Evolutionary conservation across 257 asterid genomes (phyloP).

Genomic region (Prunella vulgaris): DNA sequence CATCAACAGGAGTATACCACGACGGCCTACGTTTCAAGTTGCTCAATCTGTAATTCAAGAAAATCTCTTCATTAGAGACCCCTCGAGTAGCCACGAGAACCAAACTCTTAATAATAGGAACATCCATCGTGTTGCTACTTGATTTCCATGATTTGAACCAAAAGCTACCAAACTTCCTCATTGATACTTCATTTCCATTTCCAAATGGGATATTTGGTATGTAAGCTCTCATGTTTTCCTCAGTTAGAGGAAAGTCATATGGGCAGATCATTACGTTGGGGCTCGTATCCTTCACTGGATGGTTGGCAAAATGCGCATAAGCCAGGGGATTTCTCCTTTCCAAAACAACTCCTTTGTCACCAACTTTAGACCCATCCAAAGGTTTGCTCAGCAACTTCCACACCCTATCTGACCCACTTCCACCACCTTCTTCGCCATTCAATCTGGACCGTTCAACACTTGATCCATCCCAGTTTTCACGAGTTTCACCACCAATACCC

Average conservation of each 20-base stretch:
- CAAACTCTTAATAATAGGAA: constrained; percentile 58
- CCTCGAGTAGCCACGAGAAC: constrained; percentile 68
- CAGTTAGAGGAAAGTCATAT: constrained; percentile 69
- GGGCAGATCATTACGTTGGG: constrained; percentile 90
- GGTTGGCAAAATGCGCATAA: constrained; percentile 85
- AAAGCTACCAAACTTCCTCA: constrained; percentile 71
- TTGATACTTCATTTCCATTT: constrained; percentile 47
- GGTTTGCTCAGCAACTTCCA: constrained; percentile 88
- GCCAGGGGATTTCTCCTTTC: constrained; percentile 92
- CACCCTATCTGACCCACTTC: constrained; percentile 54
- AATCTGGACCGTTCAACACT: constrained; percentile 19
- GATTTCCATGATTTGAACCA: constrained; percentile 88
- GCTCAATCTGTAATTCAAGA: constrained; percentile 83
- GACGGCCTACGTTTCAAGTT: constrained; percentile 72
- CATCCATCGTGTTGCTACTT: constrained; percentile 21
- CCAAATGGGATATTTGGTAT: constrained; percentile 81
- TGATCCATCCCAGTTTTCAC: constrained; percentile 61
- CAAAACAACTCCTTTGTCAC: constrained; percentile 43
- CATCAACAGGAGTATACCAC: constrained; percentile 85
- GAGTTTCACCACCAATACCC: constrained; percentile 84
- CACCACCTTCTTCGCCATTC: constrained; percentile 29
- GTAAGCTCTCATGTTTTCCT: constrained; percentile 63
- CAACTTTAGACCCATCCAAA: constrained; percentile 35
- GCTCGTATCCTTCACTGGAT: constrained; percentile 55
- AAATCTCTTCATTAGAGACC: constrained; percentile 71